These are phyloP conservation scores for Mortierella sp. DNA, from an alignment of 371 early-diverging fungal genomes.

Conservation along the genomic window DNA sequence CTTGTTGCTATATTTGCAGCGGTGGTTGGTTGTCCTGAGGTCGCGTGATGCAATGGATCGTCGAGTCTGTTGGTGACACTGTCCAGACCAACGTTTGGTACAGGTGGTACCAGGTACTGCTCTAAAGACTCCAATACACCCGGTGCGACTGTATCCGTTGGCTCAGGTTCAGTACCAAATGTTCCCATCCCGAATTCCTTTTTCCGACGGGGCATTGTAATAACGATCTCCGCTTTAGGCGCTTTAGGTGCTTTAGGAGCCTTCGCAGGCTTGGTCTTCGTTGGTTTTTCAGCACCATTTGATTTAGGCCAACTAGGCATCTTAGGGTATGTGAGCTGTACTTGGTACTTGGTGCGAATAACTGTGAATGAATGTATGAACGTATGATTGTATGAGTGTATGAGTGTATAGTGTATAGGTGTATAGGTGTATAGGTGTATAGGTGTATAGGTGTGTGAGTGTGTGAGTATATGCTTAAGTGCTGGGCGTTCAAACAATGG, in stretches of 20 bases:
- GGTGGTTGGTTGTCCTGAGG: too few species aligned
- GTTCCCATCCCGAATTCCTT: conserved; percentile 45
- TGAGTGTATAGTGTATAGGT: too few species aligned
- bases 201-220: conserved; percentile 32
- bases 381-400: too few species aligned
- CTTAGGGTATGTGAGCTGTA: background rate
- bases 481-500: too few species aligned
- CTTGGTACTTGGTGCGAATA: background rate
- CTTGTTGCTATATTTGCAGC: too few species aligned
- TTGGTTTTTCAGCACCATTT: conserved; percentile 1
- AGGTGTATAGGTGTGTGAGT: too few species aligned
- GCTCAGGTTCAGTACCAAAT: conserved; percentile 34
- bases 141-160: conserved; percentile 12
- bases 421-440: too few species aligned
- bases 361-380: background rate
- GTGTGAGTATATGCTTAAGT: too few species aligned
- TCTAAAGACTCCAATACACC: background rate
- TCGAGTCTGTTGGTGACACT: too few species aligned
- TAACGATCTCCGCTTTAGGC: conserved; percentile 28
- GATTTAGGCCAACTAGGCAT: conserved; percentile 37
- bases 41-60: too few species aligned
- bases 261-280: conserved; percentile 14
- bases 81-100: too few species aligned
- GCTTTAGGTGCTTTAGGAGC: conserved; percentile 23
- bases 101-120: too few species aligned